These are phyloP conservation scores for Spergularia azorica DNA, from an alignment of 179 eudicot genomes.

Conservation along the genomic window DNA sequence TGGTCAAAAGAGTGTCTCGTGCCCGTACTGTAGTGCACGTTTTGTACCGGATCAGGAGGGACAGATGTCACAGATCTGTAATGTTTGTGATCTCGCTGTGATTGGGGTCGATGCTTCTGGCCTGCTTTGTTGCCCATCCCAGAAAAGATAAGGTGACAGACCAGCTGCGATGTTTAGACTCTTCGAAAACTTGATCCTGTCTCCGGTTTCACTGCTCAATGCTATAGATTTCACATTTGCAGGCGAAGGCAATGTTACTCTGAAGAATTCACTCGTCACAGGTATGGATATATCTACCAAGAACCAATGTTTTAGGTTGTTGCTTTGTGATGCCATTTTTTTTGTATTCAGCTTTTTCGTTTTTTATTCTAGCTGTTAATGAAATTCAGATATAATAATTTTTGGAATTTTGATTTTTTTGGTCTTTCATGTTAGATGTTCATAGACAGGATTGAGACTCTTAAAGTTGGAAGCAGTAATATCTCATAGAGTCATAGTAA, in stretches of 20 bases:
- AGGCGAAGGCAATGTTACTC: constrained; percentile 2
- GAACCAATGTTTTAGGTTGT: constrained; percentile 17
- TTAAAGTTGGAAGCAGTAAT: too few relatives aligned
- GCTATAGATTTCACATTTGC: constrained; percentile 7
- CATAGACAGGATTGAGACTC: neutral
- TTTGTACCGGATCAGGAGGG: constrained; percentile 84
- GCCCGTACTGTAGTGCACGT: constrained; percentile 83
- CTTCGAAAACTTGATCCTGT: constrained; percentile 9
- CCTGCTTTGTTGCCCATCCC: constrained; percentile 83
- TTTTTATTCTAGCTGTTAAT: neutral
- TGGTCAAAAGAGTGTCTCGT: constrained; percentile 81
- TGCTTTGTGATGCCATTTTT: constrained; percentile 27
- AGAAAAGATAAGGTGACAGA: constrained; percentile 53
- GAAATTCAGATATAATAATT: constrained; percentile 31
- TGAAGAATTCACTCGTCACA: constrained; percentile 18
- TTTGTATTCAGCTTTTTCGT: constrained; percentile 15
- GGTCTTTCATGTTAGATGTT: constrained; percentile 27
- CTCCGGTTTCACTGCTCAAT: constrained; percentile 2
- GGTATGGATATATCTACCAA: constrained; percentile 15
- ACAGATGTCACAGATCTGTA: constrained; percentile 76
- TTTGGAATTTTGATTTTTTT: constrained; percentile 29
- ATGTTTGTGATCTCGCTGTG: constrained; percentile 84
- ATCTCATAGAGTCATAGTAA: too few relatives aligned
- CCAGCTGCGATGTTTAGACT: neutral
- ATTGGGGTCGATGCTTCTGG: constrained; percentile 97